These are phyloP conservation scores for Cryptosporidium ubiquitum DNA, from an alignment of 169 alveolate genomes.

Conservation along the genomic window DNA sequence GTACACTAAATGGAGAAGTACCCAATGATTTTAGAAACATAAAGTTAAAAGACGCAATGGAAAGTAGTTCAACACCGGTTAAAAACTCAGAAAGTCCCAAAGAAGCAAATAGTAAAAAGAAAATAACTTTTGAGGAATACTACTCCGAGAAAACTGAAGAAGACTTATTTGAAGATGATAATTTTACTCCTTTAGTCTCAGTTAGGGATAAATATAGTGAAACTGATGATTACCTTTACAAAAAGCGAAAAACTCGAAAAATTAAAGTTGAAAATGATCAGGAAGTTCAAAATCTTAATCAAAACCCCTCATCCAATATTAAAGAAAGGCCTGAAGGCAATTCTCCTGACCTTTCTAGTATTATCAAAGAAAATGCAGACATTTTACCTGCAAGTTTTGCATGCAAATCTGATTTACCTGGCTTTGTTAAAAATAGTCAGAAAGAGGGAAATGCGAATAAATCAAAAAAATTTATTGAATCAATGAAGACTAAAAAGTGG, in stretches of 20 bases:
- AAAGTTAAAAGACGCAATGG: neutral
- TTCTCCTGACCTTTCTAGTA: slow-evolving; percentile 7
- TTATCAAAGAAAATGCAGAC: slow-evolving; percentile 11
- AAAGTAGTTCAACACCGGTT: neutral
- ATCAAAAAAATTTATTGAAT: slow-evolving; percentile 44
- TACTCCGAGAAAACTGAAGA: neutral
- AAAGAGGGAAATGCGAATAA: neutral
- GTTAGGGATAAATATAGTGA: neutral
- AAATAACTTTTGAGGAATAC: slow-evolving; percentile 6
- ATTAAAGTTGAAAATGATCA: neutral
- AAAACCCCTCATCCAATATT: neutral
- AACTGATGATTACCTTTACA: neutral
- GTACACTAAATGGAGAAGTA: slow-evolving; percentile 9
- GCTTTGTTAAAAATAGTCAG: slow-evolving; percentile 15
- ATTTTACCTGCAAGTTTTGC: slow-evolving; percentile 47
- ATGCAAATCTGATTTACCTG: slow-evolving; percentile 7
- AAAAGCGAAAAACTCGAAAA: neutral
- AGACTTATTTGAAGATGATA: neutral
- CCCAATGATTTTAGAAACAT: neutral
- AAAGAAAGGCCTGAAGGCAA: neutral
- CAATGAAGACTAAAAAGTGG: slow-evolving; percentile 67
- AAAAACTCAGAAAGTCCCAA: neutral
- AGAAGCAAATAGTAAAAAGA: neutral
- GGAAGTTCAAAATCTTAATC: neutral
- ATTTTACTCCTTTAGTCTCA: neutral